Conservation (phyloP, 2,329 filamentous ascomycete genomes). For the Coniochaeta sp. region DNA sequence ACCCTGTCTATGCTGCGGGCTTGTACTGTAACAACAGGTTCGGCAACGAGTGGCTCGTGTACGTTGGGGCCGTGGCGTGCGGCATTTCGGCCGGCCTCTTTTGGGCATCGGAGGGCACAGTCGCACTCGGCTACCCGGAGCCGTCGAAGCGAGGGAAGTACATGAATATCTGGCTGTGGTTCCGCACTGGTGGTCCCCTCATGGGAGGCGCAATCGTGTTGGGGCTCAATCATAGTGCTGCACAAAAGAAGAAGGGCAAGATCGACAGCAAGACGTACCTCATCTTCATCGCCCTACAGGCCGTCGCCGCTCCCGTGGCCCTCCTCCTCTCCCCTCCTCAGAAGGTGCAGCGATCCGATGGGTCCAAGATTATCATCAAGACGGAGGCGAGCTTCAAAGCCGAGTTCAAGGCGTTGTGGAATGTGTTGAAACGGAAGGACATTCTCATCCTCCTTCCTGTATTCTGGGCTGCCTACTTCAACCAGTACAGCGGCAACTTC, state of each 20-base stretch:
- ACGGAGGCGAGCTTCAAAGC: constrained; percentile 17
- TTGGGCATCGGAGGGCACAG: constrained; percentile 69
- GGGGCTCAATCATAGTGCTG: constrained; percentile 9
- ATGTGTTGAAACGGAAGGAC: constrained; percentile 17
- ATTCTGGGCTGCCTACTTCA: constrained; percentile 26
- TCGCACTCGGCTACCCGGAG: constrained; percentile 66
- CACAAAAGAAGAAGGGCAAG: constrained; percentile 5
- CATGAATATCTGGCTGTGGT: constrained; percentile 62
- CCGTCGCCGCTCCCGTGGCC: constrained; percentile 22
- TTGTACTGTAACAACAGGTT: constrained; percentile 68
- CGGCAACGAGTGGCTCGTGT: constrained; percentile 60
- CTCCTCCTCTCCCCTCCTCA: constrained; percentile 21
- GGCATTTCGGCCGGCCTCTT: constrained; percentile 68
- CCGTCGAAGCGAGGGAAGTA: constrained; percentile 60
- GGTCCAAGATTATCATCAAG: constrained; percentile 17
- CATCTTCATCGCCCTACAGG: constrained; percentile 25
- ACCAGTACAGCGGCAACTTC: constrained; percentile 23
- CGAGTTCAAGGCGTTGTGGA: constrained; percentile 21
- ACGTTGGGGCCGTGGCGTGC: constrained; percentile 62
- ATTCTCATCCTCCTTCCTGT: constrained; percentile 23
- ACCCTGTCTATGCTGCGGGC: constrained; percentile 63
- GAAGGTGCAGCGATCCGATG: constrained; percentile 24
- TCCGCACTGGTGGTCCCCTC: constrained; percentile 24
- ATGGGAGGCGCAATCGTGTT: constrained; percentile 13
- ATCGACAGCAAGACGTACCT: constrained; percentile 10